Percentiles rank a stretch among this genome's conserved stretches.
Conservation (phyloP, 345 rosid species). For the Eucalyptus fibrosa region DNA sequence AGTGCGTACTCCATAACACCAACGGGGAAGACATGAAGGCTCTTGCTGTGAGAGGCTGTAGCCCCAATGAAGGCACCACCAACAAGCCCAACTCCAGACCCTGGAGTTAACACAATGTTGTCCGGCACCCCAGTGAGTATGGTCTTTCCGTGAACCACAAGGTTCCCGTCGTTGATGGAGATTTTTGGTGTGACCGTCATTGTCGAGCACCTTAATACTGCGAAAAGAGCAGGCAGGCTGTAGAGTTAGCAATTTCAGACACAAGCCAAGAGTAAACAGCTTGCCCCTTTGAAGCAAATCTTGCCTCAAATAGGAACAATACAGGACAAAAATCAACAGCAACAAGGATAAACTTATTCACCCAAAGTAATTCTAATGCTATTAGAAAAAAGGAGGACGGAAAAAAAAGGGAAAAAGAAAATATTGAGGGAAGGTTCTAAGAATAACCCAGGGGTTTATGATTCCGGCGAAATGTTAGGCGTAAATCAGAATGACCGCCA, state of each 20-base stretch:
- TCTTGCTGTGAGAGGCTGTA: constrained; percentile 58
- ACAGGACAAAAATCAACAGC: neutral
- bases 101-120: constrained; percentile 67
- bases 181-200: constrained; percentile 83
- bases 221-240: neutral
- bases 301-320: neutral
- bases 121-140: constrained; percentile 79
- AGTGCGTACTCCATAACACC: constrained; percentile 69
- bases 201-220: constrained; percentile 1
- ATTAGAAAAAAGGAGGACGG: neutral
- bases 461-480: neutral
- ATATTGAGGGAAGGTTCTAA: neutral
- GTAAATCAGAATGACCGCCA: neutral
- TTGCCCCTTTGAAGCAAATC: neutral
- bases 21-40: constrained; percentile 88
- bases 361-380: neutral
- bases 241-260: neutral
- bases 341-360: neutral
- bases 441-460: neutral
- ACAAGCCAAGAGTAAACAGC: neutral
- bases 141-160: constrained; percentile 91
- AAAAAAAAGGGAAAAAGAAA: neutral
- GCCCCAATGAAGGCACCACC: constrained; percentile 90
- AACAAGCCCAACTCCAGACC: constrained; percentile 44
- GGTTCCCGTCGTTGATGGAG: constrained; percentile 65